Base-by-base conservation (phyloP, 495 filamentous ascomycete genomes). In the Penicillium cataractarum region DNA sequence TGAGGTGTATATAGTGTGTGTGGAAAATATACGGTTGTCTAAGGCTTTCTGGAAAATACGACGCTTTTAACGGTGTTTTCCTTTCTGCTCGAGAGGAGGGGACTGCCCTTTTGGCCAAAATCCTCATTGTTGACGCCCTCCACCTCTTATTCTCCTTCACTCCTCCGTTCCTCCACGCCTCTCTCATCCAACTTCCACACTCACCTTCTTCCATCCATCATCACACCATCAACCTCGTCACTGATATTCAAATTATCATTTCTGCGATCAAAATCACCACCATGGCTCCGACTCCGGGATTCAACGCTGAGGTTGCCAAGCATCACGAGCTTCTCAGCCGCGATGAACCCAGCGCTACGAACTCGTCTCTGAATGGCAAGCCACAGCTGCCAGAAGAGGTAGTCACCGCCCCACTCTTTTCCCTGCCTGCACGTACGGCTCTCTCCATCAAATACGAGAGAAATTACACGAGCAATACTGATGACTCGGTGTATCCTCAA, bases 371-470 rank as follows among this genome's bases (percentile, higher is more conserved):
- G 1, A 26, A n/a, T 26, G 52, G 4, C 4, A 55, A 55, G 7
- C 32, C 31, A 22, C 31, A 22, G 52, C 15, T 39, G 15, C 32
- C 52, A 55, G 52, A 55, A 26, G 52, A 55, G 15, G 17, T 55
- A 10, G 33, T 39, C 5, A 39, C 52, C 3, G 33, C 52, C 52
- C 52, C 52, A 17, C 27, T 55, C 0, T 55, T 55, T 22, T 55
- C 52, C 22, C 22, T 55, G 31, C 6, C 52, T 15, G 31, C 13
- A 13, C n/a, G 52, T 10, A 15, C 13, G 4, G 33, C 22, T 13
- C 52, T 55, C 19, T 22, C 29, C 0, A 15, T 15, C 8, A 33
- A 26, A 4, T 22, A 55, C 13, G 8, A 39, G 6, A 21, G 27
- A 22, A 32, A 24, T 17, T 12, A 1, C 42, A 12, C 10, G 2